These are phyloP conservation scores for Pulicaria dysenterica DNA, from an alignment of 129 eudicot species.

Conservation along the genomic window DNA sequence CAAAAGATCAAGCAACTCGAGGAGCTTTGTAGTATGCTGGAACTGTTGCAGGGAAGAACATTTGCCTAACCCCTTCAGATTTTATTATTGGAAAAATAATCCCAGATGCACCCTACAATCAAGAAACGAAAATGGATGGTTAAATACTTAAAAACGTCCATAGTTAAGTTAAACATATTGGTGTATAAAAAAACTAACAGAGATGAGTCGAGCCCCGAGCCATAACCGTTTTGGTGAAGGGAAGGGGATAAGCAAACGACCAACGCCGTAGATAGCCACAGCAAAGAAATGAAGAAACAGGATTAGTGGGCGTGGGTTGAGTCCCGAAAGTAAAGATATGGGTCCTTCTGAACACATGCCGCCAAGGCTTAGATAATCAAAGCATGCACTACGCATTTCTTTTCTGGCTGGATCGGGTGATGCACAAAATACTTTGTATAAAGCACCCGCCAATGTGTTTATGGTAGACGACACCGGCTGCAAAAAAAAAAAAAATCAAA, in stretches of 20 bases:
- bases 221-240: conserved; percentile 54
- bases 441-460: conserved; percentile 59
- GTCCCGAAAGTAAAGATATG: conserved; percentile 54
- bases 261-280: conserved; percentile 61
- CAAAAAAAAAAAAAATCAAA: neutral
- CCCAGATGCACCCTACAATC: conserved; percentile 66
- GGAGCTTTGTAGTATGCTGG: conserved; percentile 73
- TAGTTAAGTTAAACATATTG: neutral
- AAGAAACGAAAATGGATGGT: neutral
- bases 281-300: conserved; percentile 56
- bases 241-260: conserved; percentile 56
- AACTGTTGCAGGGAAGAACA: conserved; percentile 72
- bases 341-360: conserved; percentile 56
- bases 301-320: conserved; percentile 55
- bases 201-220: conserved; percentile 57
- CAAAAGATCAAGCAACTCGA: conserved; percentile 31
- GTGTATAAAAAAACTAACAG: conserved; percentile 24
- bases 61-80: conserved; percentile 68
- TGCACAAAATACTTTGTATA: conserved; percentile 58
- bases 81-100: conserved; percentile 62
- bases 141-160: too few relatives aligned
- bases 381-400: conserved; percentile 62
- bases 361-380: conserved; percentile 62
- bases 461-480: conserved; percentile 68
- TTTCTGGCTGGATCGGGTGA: conserved; percentile 60